Evolutionary conservation across 345 rosid genomes (phyloP).

Genomic region (Populus simonii): DNA sequence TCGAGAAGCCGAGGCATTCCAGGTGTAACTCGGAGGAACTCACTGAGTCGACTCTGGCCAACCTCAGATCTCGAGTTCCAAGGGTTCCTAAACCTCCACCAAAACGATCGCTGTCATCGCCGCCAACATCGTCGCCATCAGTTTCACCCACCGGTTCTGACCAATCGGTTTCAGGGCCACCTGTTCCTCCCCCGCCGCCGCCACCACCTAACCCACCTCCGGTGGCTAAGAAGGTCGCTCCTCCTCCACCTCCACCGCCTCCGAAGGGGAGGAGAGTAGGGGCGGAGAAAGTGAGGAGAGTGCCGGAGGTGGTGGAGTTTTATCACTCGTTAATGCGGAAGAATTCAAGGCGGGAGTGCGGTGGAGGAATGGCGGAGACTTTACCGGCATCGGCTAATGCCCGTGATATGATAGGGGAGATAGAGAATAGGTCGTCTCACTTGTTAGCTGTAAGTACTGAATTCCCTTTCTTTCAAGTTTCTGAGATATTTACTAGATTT

Average conservation of each 20-base stretch:
- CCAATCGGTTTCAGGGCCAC: conserved; percentile 16
- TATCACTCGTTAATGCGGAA: conserved; percentile 94
- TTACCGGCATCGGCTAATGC: conserved; percentile 53
- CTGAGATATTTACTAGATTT: conserved; percentile 32
- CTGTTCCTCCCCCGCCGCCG: not conserved
- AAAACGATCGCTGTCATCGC: conserved; percentile 40
- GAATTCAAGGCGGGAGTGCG: conserved; percentile 72
- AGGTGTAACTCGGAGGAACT: conserved; percentile 70
- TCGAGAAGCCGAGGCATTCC: conserved; percentile 47
- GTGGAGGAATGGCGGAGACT: conserved; percentile 42
- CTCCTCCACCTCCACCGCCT: conserved; percentile 81
- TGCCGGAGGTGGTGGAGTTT: conserved; percentile 96
- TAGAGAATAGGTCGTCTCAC: conserved; percentile 91
- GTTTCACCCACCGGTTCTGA: conserved; percentile 3
- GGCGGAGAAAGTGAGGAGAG: conserved; percentile 71
- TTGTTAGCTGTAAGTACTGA: conserved; percentile 71
- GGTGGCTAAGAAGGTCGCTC: conserved; percentile 20
- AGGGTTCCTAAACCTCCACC: conserved; percentile 95
- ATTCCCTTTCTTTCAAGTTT: conserved; percentile 15
- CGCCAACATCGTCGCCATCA: conserved; percentile 20
- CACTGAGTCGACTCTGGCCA: conserved; percentile 49
- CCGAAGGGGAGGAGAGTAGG: conserved; percentile 40
- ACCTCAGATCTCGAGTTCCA: conserved; percentile 66
- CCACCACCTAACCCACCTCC: conserved; percentile 24
- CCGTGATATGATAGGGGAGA: conserved; percentile 97